phyloP scores from a whole-genome alignment of 2,329 filamentous ascomycete species.

The Aspergillus bombycis region DNA sequence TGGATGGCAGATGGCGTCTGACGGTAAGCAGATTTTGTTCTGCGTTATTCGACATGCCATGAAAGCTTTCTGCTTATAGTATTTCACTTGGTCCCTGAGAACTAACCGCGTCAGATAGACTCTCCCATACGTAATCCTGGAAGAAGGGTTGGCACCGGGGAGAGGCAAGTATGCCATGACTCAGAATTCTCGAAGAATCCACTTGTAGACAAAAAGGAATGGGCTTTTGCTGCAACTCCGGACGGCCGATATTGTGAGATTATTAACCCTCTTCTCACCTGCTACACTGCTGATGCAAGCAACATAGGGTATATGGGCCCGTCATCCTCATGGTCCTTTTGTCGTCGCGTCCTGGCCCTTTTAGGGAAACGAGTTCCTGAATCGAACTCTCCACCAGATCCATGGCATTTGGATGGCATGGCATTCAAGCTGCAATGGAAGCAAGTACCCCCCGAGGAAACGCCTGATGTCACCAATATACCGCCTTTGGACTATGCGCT shows the following conservation, averaged over 20 bases:
- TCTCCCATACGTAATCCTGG: neutral
- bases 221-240: neutral
- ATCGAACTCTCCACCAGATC: constrained; percentile 34
- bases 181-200: neutral
- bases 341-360: constrained; percentile 36
- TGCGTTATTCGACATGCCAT: neutral
- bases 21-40: neutral
- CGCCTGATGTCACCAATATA: constrained; percentile 42
- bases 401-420: constrained; percentile 36
- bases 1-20: neutral
- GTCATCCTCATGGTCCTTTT: constrained; percentile 43
- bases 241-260: constrained; percentile 16
- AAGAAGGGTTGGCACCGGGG: neutral
- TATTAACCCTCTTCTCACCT: constrained; percentile 22
- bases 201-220: constrained; percentile 1
- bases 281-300: constrained; percentile 31
- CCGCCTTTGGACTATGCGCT: constrained; percentile 57
- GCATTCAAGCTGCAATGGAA: constrained; percentile 37
- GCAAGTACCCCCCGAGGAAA: constrained; percentile 27
- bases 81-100: too few relatives aligned
- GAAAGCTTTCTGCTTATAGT: neutral
- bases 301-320: constrained; percentile 24
- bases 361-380: constrained; percentile 38
- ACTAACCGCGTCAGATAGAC: neutral
- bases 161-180: neutral